Percentiles rank a stretch among this genome's conserved stretches.
phyloP scores from a whole-genome alignment of 169 alveolate species.

The Neospora caninum region DNA sequence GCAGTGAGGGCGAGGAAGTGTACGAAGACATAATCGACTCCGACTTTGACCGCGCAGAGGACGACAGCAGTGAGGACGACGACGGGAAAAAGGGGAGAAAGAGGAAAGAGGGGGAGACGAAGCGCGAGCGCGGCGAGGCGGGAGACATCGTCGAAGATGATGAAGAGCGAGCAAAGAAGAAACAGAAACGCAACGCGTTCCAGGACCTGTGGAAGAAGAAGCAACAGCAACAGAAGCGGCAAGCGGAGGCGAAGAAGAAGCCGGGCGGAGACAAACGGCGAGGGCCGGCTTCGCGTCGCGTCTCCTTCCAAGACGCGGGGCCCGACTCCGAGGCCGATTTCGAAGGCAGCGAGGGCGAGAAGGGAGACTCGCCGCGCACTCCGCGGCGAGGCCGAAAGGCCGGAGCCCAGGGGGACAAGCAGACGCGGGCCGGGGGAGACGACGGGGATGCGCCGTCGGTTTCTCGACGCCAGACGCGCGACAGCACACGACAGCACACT shows the following conservation, averaged over 20 bases:
- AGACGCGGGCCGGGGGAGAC: background rate
- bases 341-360: background rate
- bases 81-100: background rate
- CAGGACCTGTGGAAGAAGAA: constrained; percentile 11
- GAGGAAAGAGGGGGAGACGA: background rate
- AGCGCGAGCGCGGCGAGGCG: background rate
- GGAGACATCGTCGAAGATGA: constrained; percentile 2
- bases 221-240: constrained; percentile 21
- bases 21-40: constrained; percentile 84
- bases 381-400: background rate
- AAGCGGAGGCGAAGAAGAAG: constrained; percentile 28
- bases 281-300: background rate
- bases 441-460: background rate
- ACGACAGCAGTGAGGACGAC: constrained; percentile 41
- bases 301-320: background rate
- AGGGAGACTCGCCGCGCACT: background rate
- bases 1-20: constrained; percentile 87
- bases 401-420: background rate
- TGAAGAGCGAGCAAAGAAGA: background rate
- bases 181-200: constrained; percentile 7
- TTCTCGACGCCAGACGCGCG: background rate
- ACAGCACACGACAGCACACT: constrained; percentile 24
- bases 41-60: constrained; percentile 83
- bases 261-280: constrained; percentile 36
- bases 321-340: background rate